Conservation (phyloP, 805 yeast genomes). For the Millerozyma acaciae region DNA sequence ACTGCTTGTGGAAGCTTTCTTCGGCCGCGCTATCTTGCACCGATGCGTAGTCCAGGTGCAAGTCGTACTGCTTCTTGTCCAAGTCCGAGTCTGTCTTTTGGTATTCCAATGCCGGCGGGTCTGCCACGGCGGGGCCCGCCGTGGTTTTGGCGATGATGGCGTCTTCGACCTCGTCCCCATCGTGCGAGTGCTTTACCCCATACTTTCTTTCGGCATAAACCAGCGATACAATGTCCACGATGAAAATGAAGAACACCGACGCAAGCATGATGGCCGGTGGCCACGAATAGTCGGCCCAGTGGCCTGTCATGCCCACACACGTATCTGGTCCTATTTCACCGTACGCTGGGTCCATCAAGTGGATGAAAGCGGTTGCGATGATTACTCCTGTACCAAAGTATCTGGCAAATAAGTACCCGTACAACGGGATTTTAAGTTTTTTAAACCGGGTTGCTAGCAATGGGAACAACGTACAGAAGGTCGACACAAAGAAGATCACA, state of each 20-base stretch:
- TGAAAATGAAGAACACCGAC: constrained; percentile 48
- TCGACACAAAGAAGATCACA: constrained; percentile 27
- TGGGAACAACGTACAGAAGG: constrained; percentile 31
- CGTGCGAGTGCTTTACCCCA: constrained; percentile 19
- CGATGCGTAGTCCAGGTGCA: not conserved
- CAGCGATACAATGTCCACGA: constrained; percentile 49
- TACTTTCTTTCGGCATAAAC: constrained; percentile 39
- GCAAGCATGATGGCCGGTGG: constrained; percentile 53
- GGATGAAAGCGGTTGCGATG: constrained; percentile 77
- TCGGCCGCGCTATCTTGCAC: constrained; percentile 3
- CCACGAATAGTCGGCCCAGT: constrained; percentile 49
- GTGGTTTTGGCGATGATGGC: constrained; percentile 13
- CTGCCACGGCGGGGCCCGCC: constrained; percentile 7
- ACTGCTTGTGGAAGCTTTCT: constrained; percentile 37
- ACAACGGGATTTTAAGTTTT: constrained; percentile 18
- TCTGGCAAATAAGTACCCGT: constrained; percentile 50
- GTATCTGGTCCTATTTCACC: constrained; percentile 47
- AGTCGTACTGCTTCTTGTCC: not conserved
- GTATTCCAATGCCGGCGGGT: not conserved
- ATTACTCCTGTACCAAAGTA: constrained; percentile 85
- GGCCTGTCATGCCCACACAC: constrained; percentile 57
- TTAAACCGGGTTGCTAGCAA: constrained; percentile 19
- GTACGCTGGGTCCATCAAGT: constrained; percentile 65
- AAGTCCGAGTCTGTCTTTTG: not conserved
- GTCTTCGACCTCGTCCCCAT: constrained; percentile 19